Percentiles rank a stretch among this genome's conserved stretches.
Evolutionary conservation across 2,329 filamentous ascomycete species (phyloP).

Genomic region (Colletotrichum sp.): DNA sequence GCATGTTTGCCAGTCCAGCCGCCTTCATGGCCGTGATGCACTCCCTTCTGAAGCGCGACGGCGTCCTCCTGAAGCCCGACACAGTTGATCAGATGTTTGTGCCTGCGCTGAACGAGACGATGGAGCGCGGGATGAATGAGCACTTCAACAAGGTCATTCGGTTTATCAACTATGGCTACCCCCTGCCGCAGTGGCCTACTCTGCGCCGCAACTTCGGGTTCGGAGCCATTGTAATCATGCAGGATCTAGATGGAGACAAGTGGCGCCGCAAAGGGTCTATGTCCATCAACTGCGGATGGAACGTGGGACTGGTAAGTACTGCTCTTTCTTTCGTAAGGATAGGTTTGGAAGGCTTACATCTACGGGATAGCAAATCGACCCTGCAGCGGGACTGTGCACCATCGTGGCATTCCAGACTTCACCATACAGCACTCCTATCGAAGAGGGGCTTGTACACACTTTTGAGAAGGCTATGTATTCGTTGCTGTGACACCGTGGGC

Average conservation of each 20-base stretch:
- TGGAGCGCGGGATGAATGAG: not conserved
- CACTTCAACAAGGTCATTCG: not conserved
- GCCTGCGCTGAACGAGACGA: conserved; percentile 26
- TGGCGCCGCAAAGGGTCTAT: not conserved
- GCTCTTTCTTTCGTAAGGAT: not conserved
- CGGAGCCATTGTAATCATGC: not conserved
- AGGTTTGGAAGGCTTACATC: not conserved
- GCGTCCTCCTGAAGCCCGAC: conserved; percentile 45
- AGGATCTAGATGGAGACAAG: not conserved
- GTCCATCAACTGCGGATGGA: not conserved
- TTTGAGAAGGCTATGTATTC: not conserved
- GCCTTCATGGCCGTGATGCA: conserved; percentile 50
- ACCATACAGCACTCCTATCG: not conserved
- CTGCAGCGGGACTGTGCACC: not conserved
- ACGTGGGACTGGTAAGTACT: not conserved
- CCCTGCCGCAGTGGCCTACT: not conserved
- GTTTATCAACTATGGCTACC: not conserved
- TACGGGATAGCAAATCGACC: not conserved
- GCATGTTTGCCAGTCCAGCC: conserved; percentile 34
- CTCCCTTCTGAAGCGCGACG: conserved; percentile 53
- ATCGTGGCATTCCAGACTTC: not conserved
- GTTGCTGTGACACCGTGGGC: not conserved
- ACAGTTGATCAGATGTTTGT: conserved; percentile 51
- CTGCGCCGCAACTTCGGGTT: not conserved
- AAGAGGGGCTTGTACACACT: not conserved